Evolutionary conservation across 768 basidiomycete genomes (phyloP), one percentile per base, ranked within the genome.

Genomic region (Leccinum arenicola): DNA sequence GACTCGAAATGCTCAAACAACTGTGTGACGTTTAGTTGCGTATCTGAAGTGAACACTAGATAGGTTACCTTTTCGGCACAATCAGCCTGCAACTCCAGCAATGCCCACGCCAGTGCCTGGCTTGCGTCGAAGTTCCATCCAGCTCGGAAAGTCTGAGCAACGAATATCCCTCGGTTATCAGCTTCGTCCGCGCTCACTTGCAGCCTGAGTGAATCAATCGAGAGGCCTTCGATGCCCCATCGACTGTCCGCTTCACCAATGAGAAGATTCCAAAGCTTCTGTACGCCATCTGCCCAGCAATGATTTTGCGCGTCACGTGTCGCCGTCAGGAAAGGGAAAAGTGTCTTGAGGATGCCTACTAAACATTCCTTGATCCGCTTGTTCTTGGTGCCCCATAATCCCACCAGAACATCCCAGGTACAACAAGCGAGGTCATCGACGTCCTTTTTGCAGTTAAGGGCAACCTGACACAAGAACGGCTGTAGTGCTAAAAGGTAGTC

Each of bases 331-430:
- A 87, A 94, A 1, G 91, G 91, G 47, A 95, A 82, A 4, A 97
- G 76, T 14, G 80, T 76, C 17, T 84, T 83, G 19, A 97, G 73
- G 23, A 91, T 79, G n/a, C 87, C 80, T 29, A 95, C 77, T 17
- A 98, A 76, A 48, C 85, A 82, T 70, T 95, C 94, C 69, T 95
- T 94, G 64, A 89, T 75, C 8, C 78, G 71, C 59, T 82, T 86
- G 70, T 86, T 87, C 74, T 92, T 93, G 17, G 88, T 88, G 2
- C 80, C 78, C 93, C 93, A 97, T 25, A 96, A 73, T 2, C 74
- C 74, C 3, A 94, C 77, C 6, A 98, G 67, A 3, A 72, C 71
- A 50, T 84, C 74, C 86, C 94, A 92, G 2, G 86, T 75, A 29
- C 74, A 73, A 5, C 76, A 73, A 0, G 91, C 89, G 62, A 92